Evolutionary conservation across 148 eudicot genomes (phyloP).

Genomic region (Gaultheria prostrata): DNA sequence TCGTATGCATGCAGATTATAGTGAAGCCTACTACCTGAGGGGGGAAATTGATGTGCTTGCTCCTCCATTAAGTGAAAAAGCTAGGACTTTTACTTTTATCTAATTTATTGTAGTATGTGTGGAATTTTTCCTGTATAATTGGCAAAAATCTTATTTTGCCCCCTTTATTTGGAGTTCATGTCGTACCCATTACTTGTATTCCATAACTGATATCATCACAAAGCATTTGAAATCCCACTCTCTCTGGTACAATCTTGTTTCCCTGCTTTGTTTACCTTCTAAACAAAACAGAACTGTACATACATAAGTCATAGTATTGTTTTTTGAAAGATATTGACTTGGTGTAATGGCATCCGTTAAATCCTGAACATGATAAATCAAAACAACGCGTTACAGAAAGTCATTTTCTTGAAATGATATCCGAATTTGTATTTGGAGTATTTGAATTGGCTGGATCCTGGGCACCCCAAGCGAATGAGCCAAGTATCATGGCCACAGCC

Average conservation of each 20-base stretch:
- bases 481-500: not conserved
- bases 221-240: not conserved
- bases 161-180: not conserved
- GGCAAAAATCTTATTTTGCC: not conserved
- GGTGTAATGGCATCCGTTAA: not conserved
- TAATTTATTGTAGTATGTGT: not conserved
- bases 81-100: not conserved
- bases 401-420: not conserved
- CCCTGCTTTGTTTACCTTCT: not conserved
- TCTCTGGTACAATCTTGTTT: not conserved
- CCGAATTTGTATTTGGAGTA: not conserved
- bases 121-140: not conserved
- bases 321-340: not conserved
- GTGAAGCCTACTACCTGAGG: not conserved
- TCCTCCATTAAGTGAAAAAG: not conserved
- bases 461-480: not conserved
- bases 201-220: not conserved
- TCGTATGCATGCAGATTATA: not conserved
- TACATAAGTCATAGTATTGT: too few relatives aligned
- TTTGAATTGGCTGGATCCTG: not conserved
- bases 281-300: not conserved
- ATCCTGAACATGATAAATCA: not conserved
- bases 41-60: not conserved
- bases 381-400: not conserved
- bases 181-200: not conserved